Evolutionary conservation across 371 early-diverging fungal genomes (phyloP).

Genomic region (Rhizopus sp.): DNA sequence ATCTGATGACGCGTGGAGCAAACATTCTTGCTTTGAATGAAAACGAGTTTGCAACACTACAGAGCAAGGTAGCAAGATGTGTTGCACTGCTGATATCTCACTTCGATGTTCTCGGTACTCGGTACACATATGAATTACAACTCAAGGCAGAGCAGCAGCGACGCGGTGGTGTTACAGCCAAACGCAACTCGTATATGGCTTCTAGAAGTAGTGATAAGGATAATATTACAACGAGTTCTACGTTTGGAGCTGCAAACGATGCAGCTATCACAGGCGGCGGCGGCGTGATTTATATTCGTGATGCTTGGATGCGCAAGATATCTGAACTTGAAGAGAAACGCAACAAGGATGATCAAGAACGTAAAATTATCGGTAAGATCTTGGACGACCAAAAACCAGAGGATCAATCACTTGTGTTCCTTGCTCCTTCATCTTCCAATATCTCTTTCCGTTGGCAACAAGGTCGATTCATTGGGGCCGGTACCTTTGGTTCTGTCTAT

Average conservation of each 20-base stretch:
- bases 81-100: conserved; percentile 81
- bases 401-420: conserved; percentile 73
- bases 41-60: conserved; percentile 70
- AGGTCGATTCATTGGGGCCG: conserved; percentile 86
- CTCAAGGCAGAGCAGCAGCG: conserved; percentile 48
- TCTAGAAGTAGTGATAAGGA: conserved; percentile 33
- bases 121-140: conserved; percentile 57
- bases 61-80: conserved; percentile 74
- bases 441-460: conserved; percentile 87
- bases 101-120: conserved; percentile 75
- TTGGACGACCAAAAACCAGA: conserved; percentile 78
- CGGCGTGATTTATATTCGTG: conserved; percentile 51
- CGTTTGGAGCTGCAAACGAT: conserved; percentile 46
- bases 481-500: conserved; percentile 87
- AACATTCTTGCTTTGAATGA: conserved; percentile 70
- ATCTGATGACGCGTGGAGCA: conserved; percentile 74
- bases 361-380: conserved; percentile 73
- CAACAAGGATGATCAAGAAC: conserved; percentile 54
- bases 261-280: conserved; percentile 33
- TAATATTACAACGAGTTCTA: conserved; percentile 46
- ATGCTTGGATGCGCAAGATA: conserved; percentile 59
- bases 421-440: conserved; percentile 76
- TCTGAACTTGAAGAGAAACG: conserved; percentile 53
- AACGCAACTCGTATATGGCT: conserved; percentile 40
- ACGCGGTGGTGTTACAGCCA: conserved; percentile 37